Conservation (phyloP, 768 basidiomycete species). For the Crucibulum laeve region DNA sequence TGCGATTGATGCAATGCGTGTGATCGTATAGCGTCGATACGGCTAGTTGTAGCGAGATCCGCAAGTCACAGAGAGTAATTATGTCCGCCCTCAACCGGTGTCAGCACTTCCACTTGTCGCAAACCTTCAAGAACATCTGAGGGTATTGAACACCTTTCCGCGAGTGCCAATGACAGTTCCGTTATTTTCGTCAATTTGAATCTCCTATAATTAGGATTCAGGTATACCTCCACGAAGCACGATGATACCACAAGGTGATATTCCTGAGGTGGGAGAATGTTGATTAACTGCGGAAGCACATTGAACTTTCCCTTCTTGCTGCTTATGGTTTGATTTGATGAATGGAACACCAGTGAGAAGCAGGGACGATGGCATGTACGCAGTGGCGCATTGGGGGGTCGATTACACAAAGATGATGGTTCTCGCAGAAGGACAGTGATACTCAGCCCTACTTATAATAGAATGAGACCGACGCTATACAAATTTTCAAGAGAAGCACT, state of each 20-base stretch:
- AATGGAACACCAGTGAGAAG: constrained; percentile 4
- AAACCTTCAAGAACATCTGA: too few relatives aligned
- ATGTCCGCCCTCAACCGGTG: too few relatives aligned
- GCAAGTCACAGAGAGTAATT: too few relatives aligned
- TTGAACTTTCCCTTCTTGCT: constrained; percentile 5
- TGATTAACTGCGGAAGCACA: not conserved
- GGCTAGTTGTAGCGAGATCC: too few relatives aligned
- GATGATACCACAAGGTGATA: constrained; percentile 11
- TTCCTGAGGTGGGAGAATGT: constrained; percentile 9
- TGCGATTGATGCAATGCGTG: too few relatives aligned
- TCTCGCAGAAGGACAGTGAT: too few relatives aligned
- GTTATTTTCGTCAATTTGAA: constrained; percentile 5
- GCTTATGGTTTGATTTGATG: constrained; percentile 19
- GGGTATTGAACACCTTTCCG: not conserved
- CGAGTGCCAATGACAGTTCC: constrained; percentile 1
- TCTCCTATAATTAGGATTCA: not conserved
- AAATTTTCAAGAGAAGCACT: too few relatives aligned
- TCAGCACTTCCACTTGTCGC: too few relatives aligned
- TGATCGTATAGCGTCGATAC: too few relatives aligned
- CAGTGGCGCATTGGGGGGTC: constrained; percentile 2
- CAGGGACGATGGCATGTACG: constrained; percentile 8
- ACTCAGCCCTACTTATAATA: too few relatives aligned
- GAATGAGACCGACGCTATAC: too few relatives aligned
- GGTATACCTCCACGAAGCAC: constrained; percentile 3
- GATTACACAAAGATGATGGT: not conserved